Base-by-base conservation (phyloP, 2,329 filamentous ascomycete species). In the Cladophialophora carrionii region DNA sequence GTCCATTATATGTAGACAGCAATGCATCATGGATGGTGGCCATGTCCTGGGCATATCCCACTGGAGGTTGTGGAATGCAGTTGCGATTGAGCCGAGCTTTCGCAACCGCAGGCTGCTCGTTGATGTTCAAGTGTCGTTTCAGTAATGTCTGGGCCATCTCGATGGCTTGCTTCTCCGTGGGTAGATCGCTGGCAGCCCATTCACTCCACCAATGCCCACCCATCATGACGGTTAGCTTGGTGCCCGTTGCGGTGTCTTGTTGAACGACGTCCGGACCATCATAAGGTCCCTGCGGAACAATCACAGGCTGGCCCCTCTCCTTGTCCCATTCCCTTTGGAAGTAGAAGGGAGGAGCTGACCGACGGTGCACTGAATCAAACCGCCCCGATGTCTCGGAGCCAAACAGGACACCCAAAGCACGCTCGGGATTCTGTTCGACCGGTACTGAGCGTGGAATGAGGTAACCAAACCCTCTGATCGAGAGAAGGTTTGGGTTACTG, bases 161-260 rank as follows among this genome's bases (percentile, higher is more conserved):
- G 29, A 90, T 79, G 17, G 87, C 92, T 70, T 90, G 84, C 14
- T 88, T 81, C 67, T 88, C 83, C 57, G 84, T 80, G 0, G 92
- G 92, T 63, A 85, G 86, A 46, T 81, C 78, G 1, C 77, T 72
- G 56, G 73, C 53, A 70, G 72, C 73, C 80, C 84, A 87, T 64
- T 81, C 84, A 75, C 92, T 84, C 91, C 91, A 98, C 85, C 91
- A 92, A 78, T 97, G 92, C 1, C 95, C 95, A 65, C 95, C 95
- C 63, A 99, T 81, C 87, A 99, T 96, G 71, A 98, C 90, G 17
- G 94, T 96, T 60, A 98, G 78, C 76, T 96, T 96, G 14, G 92
- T 96, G 26, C 91, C 92, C 0, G 76, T 74, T 1, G 76, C 81
- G 3, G 78, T 81, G 74, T 89, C 85, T 71, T 85, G 82, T 20